phyloP scores from a whole-genome alignment of 2,329 filamentous ascomycete species.

The Parastagonospora avenae region DNA sequence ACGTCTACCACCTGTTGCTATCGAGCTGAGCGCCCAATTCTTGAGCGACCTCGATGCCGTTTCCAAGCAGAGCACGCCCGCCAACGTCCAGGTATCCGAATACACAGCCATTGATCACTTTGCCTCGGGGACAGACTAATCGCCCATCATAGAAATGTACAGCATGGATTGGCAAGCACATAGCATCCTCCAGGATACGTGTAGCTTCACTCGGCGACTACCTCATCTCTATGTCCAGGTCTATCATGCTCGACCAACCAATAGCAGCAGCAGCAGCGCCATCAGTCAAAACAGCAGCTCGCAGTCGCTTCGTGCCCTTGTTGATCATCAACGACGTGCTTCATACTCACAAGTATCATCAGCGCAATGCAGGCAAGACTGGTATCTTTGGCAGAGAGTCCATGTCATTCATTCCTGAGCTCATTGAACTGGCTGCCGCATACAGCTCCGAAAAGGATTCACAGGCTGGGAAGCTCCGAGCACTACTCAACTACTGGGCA shows the following conservation, averaged over 20 bases:
- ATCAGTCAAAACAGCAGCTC: slow-evolving; percentile 58
- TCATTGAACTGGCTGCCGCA: slow-evolving; percentile 64
- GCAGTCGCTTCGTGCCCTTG: slow-evolving; percentile 75
- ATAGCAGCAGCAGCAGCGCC: slow-evolving; percentile 8
- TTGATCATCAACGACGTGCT: slow-evolving; percentile 81
- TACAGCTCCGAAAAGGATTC: slow-evolving; percentile 63
- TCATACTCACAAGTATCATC: slow-evolving; percentile 51
- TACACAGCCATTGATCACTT: slow-evolving; percentile 22
- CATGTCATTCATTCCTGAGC: slow-evolving; percentile 63
- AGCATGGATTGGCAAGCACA: slow-evolving; percentile 77
- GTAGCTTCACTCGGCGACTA: slow-evolving; percentile 75
- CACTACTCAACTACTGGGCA: slow-evolving; percentile 74
- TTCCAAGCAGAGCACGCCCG: slow-evolving; percentile 31
- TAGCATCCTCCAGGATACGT: slow-evolving; percentile 70
- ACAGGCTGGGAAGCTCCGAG: slow-evolving; percentile 66
- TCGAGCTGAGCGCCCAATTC: slow-evolving; percentile 29
- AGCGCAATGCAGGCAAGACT: slow-evolving; percentile 10
- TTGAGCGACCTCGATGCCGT: slow-evolving; percentile 33
- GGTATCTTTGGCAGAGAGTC: slow-evolving; percentile 41
- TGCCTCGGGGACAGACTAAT: slow-evolving; percentile 40
- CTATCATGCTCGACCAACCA: slow-evolving; percentile 49
- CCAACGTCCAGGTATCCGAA: slow-evolving; percentile 42
- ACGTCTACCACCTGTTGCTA: slow-evolving; percentile 23
- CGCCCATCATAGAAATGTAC: slow-evolving; percentile 73
- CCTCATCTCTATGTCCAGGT: slow-evolving; percentile 70